phyloP scores from a whole-genome alignment of 1,284 basidiomycete genomes.

The Sporisorium exsertum region DNA sequence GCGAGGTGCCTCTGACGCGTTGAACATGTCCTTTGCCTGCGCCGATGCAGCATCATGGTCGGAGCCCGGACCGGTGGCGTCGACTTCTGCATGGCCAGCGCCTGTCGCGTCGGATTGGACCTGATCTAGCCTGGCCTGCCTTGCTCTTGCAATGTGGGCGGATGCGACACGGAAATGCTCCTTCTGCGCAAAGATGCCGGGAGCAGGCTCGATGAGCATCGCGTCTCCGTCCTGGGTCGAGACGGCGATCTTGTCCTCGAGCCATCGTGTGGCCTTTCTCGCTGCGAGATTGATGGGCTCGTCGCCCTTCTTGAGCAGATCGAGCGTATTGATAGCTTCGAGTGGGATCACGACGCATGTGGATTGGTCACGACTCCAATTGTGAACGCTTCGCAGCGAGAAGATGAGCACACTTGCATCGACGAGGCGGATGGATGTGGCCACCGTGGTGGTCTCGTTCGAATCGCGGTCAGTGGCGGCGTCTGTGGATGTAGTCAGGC shows the following conservation, averaged over 20 bases:
- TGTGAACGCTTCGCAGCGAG: slow-evolving; percentile 82
- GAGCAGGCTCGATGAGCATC: slow-evolving; percentile 28
- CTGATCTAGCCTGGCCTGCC: slow-evolving; percentile 6
- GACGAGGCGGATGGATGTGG: slow-evolving; percentile 69
- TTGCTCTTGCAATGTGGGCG: slow-evolving; percentile 20
- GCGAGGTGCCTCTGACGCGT: slow-evolving; percentile 22
- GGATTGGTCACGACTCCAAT: slow-evolving; percentile 78
- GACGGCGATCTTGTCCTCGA: slow-evolving; percentile 73
- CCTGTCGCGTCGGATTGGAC: not conserved
- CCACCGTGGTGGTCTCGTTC: not conserved
- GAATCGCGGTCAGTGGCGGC: not conserved
- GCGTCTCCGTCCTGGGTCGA: slow-evolving; percentile 20
- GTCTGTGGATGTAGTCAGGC: not conserved
- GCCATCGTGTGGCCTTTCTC: slow-evolving; percentile 81
- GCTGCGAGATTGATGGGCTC: slow-evolving; percentile 82
- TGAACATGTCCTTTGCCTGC: slow-evolving; percentile 20
- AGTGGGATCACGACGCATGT: slow-evolving; percentile 83
- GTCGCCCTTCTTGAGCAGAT: slow-evolving; percentile 89
- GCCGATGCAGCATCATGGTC: not conserved
- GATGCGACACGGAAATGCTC: slow-evolving; percentile 24
- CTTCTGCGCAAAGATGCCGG: slow-evolving; percentile 48
- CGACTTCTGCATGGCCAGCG: not conserved
- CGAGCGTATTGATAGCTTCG: slow-evolving; percentile 91
- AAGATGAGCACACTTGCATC: slow-evolving; percentile 89
- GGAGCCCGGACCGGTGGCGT: not conserved